Base-by-base conservation (phyloP, 805 yeast species). In the Wickerhamiella occidentalis region DNA sequence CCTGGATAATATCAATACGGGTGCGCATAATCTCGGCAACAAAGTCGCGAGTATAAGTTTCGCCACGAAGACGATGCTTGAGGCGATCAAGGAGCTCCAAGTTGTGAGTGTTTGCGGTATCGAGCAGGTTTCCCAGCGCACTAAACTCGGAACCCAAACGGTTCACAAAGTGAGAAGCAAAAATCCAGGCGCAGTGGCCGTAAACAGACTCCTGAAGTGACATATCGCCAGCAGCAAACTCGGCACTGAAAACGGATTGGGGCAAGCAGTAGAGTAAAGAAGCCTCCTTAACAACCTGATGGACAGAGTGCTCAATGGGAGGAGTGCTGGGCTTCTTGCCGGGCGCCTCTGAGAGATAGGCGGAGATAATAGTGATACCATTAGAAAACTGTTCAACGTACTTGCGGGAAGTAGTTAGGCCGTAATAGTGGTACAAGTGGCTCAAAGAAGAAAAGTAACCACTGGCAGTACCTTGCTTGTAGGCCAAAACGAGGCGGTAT, bases 181-280 rank as follows among this genome's bases (percentile, higher is more conserved):
- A 90, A 53, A 86, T 84, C 41, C 84, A 82, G 59, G 90, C 95
- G 65, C 87, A 82, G 65, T 90, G 97, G 41, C 96, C 94, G 64
- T 92, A 92, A 51, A 87, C 81, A 42, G 88, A 79, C 68, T 92
- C 98, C 68, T 90, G 97, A 58, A 94, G 79, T 1, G 96, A 87
- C 66, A 90, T 75, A 56, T 79, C 79, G 49, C 90, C 82, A 46
- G 71, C 65, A 54, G 82, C 79, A 62, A 88, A 88, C 51, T 79
- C 73, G 48, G 75, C 74, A 57, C 79, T 80, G 72, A 88, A 90
- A 58, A 78, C 73, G 61, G 86, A 85, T 65, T 83, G 80, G 46
- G 98, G 98, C 56, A 90, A 77, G 58, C 95, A 84, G 68, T 84
- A 92, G 56, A 90, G 73, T 59, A 92, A 74, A 4, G 96, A 86